phyloP scores from a whole-genome alignment of 148 eudicot species.

The Nyssa sinensis region DNA sequence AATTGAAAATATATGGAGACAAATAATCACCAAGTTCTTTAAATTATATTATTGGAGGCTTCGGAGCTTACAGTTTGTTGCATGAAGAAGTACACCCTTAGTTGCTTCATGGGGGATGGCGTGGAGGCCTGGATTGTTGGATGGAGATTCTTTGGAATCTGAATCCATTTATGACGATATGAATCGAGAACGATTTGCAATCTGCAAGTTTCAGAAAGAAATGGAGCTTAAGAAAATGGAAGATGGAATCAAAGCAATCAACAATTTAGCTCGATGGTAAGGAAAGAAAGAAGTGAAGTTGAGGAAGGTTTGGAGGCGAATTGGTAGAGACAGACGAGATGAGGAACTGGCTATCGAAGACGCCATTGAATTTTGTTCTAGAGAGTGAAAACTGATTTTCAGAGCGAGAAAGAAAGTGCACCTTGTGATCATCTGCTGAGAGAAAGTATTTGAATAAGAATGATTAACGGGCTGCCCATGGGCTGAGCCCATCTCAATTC shows the following conservation, averaged over 20 bases:
- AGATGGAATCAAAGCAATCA: neutral
- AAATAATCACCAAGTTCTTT: neutral
- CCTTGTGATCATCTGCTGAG: too few relatives aligned
- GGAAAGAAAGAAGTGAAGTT: constrained; percentile 11
- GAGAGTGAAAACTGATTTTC: neutral
- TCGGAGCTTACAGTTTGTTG: constrained; percentile 85
- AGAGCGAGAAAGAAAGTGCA: constrained; percentile 4
- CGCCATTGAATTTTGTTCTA: constrained; percentile 13
- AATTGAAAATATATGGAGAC: constrained; percentile 9
- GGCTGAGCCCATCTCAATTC: too few relatives aligned
- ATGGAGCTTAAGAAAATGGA: neutral
- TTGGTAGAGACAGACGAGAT: constrained; percentile 23
- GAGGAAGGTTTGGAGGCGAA: constrained; percentile 19
- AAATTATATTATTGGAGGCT: too few relatives aligned
- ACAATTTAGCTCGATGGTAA: constrained; percentile 16
- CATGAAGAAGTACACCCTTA: constrained; percentile 68
- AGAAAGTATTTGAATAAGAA: too few relatives aligned
- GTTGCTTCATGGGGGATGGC: constrained; percentile 56
- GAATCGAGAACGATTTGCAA: constrained; percentile 20
- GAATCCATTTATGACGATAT: constrained; percentile 52
- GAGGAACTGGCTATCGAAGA: constrained; percentile 8
- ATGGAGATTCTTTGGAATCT: constrained; percentile 53
- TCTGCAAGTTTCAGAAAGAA: constrained; percentile 30
- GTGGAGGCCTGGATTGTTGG: constrained; percentile 80
- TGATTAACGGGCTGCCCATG: too few relatives aligned